Evolutionary conservation across 352 stramenopile species (phyloP).

Genomic region (Salisapilia sapeloensis): DNA sequence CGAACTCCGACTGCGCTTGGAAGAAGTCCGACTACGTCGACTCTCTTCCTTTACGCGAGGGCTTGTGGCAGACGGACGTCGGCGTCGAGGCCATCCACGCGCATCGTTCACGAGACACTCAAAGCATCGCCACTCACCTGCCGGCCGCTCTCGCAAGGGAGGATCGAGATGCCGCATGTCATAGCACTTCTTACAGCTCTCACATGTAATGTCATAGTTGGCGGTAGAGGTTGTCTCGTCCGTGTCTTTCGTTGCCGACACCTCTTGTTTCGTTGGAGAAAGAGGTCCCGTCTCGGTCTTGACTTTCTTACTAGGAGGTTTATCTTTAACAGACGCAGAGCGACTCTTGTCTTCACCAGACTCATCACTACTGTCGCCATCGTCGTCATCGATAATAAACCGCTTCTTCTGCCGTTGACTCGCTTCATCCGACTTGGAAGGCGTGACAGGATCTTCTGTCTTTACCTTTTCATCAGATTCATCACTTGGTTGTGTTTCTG

Average conservation of each 20-base stretch:
- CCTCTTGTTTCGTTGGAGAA: too few relatives aligned
- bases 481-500: too few relatives aligned
- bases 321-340: background rate
- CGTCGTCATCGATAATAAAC: constrained; percentile 46
- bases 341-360: constrained; percentile 4
- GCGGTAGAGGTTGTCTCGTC: background rate
- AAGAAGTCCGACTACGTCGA: constrained; percentile 5
- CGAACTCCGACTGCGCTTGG: constrained; percentile 2
- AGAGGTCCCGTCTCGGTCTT: constrained; percentile 1
- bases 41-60: constrained; percentile 3
- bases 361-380: constrained; percentile 23
- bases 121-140: constrained; percentile 73
- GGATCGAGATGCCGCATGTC: constrained; percentile 75
- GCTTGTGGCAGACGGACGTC: constrained; percentile 13
- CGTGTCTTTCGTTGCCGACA: constrained; percentile 1
- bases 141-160: constrained; percentile 48
- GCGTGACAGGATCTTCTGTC: constrained; percentile 2
- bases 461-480: too few relatives aligned
- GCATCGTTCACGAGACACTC: constrained; percentile 80
- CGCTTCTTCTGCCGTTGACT: constrained; percentile 17
- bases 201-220: constrained; percentile 46
- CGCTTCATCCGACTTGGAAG: too few relatives aligned
- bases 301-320: background rate
- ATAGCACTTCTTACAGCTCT: constrained; percentile 60
- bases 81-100: constrained; percentile 49